Base-by-base conservation (phyloP, 148 eudicot genomes). In the Camellia lanceoleosa region DNA sequence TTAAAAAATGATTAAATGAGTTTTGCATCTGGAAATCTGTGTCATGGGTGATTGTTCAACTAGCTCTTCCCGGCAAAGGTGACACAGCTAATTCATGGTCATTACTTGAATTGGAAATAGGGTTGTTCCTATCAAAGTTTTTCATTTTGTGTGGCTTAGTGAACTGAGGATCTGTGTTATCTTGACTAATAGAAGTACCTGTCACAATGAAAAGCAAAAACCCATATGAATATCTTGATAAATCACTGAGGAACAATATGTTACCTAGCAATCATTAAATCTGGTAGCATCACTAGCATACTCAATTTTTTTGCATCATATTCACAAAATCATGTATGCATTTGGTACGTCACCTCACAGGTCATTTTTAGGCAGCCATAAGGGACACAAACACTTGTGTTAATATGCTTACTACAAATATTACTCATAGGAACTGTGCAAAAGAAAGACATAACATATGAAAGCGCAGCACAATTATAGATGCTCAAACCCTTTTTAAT, bases 161-260 rank as follows among this genome's bases (percentile, higher is more conserved):
- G 56, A 63, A 19, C 43, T 44, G 55, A n/a, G 12, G 42, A 63
- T 47, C 70, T 44, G 79, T 65, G 23, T 20, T 65, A 47, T 77
- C 60, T 77, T 10, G 59, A 77, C 51, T 42, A 51, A 51, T 76
- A 76, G 79, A 60, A 23, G 68, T 63, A 60, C 78, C 78, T 74
- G 66, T 38, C 67, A 74, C 5, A 52, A 59, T 15, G 42, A 73
- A 44, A 68, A 68, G 52, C 72, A 43, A 43, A 44, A 38, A 54
- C 16, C 41, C 47, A 30, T 9, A 14, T 14, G 5, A 56, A 74
- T 44, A 23, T 55, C 63, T 54, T 18, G 15, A 59, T 3, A 41
- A 54, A 74, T 58, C 47, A 18, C 66, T 9, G 10, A 51, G 19
- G 76, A 59, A 6, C 64, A 58, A 3, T 10, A 42, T 44, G 54